Percentiles rank a stretch among this genome's conserved stretches.
Conservation (phyloP, 768 basidiomycete species). For the Phanerochaete sordida region DNA sequence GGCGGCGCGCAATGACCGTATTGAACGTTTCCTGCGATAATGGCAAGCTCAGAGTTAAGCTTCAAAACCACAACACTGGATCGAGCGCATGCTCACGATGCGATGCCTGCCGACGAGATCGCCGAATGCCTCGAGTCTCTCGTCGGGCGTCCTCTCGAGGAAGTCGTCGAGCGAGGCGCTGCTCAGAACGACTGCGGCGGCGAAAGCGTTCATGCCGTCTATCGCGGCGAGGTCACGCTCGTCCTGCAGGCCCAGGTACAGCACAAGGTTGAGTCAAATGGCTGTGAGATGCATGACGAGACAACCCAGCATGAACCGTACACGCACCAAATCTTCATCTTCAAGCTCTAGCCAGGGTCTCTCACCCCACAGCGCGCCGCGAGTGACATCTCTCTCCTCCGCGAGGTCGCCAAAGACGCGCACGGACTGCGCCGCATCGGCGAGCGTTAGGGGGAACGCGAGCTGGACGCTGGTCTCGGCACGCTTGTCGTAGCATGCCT, state of each 20-base stretch:
- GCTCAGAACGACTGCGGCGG: slow-evolving; percentile 60
- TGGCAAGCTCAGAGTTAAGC: not conserved
- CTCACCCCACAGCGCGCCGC: slow-evolving; percentile 51
- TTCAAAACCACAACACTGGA: too few relatives aligned
- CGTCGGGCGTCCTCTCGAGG: slow-evolving; percentile 46
- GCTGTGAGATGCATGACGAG: not conserved
- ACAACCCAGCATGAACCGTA: too few relatives aligned
- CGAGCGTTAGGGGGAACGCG: slow-evolving; percentile 60
- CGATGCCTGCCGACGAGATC: slow-evolving; percentile 44
- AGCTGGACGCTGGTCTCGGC: slow-evolving; percentile 40
- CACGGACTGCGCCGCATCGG: slow-evolving; percentile 53
- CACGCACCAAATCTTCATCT: slow-evolving; percentile 34
- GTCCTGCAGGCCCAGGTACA: slow-evolving; percentile 39
- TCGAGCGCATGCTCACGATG: slow-evolving; percentile 49
- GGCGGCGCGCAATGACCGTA: slow-evolving; percentile 31
- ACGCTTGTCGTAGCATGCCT: slow-evolving; percentile 53
- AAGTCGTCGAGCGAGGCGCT: slow-evolving; percentile 53
- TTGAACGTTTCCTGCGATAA: slow-evolving; percentile 32
- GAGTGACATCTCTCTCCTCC: slow-evolving; percentile 36
- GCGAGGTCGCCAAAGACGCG: slow-evolving; percentile 59
- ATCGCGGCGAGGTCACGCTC: slow-evolving; percentile 55
- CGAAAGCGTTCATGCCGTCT: slow-evolving; percentile 67
- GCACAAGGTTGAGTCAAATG: slow-evolving; percentile 29
- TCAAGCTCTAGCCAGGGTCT: slow-evolving; percentile 63
- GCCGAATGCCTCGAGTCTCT: slow-evolving; percentile 43